Conservation (phyloP, 768 basidiomycete species). For the Mrakia gelida region DNA sequence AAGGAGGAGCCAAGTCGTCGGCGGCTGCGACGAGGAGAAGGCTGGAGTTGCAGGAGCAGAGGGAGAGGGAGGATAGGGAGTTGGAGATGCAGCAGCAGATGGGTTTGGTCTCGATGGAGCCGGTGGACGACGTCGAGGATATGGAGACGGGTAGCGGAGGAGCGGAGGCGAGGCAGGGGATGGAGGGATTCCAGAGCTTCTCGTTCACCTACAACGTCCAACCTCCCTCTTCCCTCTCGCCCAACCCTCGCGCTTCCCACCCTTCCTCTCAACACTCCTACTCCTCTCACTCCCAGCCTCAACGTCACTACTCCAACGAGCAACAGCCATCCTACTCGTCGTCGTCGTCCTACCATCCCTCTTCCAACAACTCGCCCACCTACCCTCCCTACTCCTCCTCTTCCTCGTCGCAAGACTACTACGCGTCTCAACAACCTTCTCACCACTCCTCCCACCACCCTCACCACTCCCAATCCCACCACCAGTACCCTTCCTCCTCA, state of each 20-base stretch:
- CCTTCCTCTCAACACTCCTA: not conserved
- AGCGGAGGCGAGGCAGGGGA: not conserved
- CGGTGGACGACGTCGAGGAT: not conserved
- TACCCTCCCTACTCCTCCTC: not conserved
- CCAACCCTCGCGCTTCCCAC: not conserved
- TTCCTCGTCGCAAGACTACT: not conserved
- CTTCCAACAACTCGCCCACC: not conserved
- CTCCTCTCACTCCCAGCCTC: not conserved
- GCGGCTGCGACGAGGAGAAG: not conserved
- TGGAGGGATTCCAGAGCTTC: not conserved
- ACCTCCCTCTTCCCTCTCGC: not conserved
- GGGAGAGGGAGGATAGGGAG: not conserved
- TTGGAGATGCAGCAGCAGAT: not conserved
- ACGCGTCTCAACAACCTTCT: not conserved
- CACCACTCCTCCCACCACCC: not conserved
- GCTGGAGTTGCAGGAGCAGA: not conserved
- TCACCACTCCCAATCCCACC: not conserved
- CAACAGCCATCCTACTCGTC: not conserved
- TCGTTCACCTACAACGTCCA: conserved; percentile 6
- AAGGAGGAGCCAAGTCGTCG: not conserved
- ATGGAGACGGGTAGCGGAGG: not conserved
- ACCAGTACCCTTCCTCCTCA: not conserved
- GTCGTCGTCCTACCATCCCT: too few relatives aligned
- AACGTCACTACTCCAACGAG: not conserved
- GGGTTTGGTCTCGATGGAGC: not conserved